Evolutionary conservation across 352 stramenopile genomes (phyloP).

Genomic region (Hyaloperonospora brassicae): DNA sequence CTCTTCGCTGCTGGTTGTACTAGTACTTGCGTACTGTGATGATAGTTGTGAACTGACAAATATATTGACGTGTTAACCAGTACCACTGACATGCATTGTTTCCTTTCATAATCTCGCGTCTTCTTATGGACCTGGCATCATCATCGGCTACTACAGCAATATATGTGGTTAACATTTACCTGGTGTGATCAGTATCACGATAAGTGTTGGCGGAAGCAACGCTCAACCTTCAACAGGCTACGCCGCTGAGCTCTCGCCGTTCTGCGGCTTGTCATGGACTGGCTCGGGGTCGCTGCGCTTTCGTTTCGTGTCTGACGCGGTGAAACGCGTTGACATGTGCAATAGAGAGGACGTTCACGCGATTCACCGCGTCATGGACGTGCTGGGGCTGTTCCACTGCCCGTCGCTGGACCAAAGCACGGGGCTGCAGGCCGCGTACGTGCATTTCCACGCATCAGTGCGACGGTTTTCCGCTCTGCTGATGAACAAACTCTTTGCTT

Average conservation of each 20-base stretch:
- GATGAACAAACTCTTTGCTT: slow-evolving; percentile 80
- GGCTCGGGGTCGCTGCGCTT: slow-evolving; percentile 49
- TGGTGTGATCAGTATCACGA: too few relatives aligned
- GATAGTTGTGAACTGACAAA: too few relatives aligned
- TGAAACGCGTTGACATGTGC: slow-evolving; percentile 40
- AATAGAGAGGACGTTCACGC: slow-evolving; percentile 74
- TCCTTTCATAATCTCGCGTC: too few relatives aligned
- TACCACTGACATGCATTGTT: too few relatives aligned
- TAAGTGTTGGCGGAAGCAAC: too few relatives aligned
- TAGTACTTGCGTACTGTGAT: too few relatives aligned
- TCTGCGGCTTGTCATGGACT: slow-evolving; percentile 64
- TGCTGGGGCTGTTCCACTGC: slow-evolving; percentile 78
- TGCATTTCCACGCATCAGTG: slow-evolving; percentile 60
- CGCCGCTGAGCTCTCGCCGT: slow-evolving; percentile 71
- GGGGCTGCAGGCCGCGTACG: slow-evolving; percentile 43
- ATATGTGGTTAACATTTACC: too few relatives aligned
- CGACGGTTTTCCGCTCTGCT: slow-evolving; percentile 51
- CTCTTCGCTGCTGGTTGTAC: too few relatives aligned
- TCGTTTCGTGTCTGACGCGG: slow-evolving; percentile 54
- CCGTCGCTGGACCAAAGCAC: slow-evolving; percentile 40
- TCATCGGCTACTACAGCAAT: too few relatives aligned
- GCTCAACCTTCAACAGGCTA: too few relatives aligned
- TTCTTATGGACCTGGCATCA: too few relatives aligned
- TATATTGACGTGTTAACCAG: too few relatives aligned
- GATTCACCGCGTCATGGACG: slow-evolving; percentile 53